Evolutionary conservation across 2,329 filamentous ascomycete species (phyloP), one percentile per base, ranked within the genome.

Genomic region (Pseudocercospora cruenta): DNA sequence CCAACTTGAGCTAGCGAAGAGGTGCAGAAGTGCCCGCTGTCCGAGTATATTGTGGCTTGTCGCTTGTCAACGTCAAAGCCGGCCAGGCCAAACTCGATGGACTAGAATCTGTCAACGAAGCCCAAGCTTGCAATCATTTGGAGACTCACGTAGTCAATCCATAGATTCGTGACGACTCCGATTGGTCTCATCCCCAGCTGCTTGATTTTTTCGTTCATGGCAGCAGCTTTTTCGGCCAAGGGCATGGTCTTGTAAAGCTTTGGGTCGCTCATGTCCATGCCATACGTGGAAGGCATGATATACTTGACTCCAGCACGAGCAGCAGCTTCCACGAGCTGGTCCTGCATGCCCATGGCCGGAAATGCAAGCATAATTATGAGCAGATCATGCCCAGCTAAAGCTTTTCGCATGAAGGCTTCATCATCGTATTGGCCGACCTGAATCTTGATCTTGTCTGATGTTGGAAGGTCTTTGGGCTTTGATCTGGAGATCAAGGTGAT

Each of bases 111-210:
- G 33, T 24, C n/a, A 14, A 33, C 21, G 12, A 19, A 26, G 6
- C n/a, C 9, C 16, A 21, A 53, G 24, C 10, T 31, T 9, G 10
- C 33, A 12, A 22, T 9, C 5, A 4, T 6, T 63, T 19, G 5
- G 24, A 75, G 0, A 8, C 28, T 55, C 64, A 63, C 73, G 53
- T 64, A 74, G 45, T 74, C 72, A 26, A 69, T 70, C 76, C 76
- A 78, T 58, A 73, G 74, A 26, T 70, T 68, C 49, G 70, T 73
- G 3, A 68, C 62, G 9, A 76, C 67, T 19, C 62, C 69, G 51
- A 77, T 68, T 62, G 65, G 75, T 33, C 59, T 82, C 67, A 90
- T 82, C 0, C 73, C 77, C n/a, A 74, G 45, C 24, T 64, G 43
- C 28, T 71, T 64, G 19, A 77, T 73, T 33, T 66, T 58, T 7